Evolutionary conservation across 495 filamentous ascomycete species (phyloP), one percentile per base, ranked within the genome.

Genomic region (Penicillium flavigenum): DNA sequence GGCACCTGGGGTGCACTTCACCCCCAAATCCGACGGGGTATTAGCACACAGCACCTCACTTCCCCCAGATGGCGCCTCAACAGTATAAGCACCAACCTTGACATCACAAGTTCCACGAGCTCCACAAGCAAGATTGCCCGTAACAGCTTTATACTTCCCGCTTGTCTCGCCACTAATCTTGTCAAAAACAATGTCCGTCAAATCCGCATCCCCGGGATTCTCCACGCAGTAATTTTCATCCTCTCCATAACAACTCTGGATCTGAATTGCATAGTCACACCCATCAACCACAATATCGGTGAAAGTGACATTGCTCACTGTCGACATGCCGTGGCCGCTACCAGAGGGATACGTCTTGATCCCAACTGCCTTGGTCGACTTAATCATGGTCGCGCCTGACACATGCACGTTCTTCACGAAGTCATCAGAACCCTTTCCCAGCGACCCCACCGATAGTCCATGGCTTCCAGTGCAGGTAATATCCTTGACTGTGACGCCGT

Each of bases 261-360:
- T 78, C 61, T 79, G 76, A 54, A 78, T 65, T n/a, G 71, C 77
- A 53, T 79, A 80, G 41, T 77, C 75, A 43, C 68, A 73, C 22
- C 66, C 68, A 5, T 70, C 56, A 5, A 78, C 70, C 20, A 63
- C 66, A 34, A 80, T 59, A 9, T 61, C 68, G 3, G 61, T 67
- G 53, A 65, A 78, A 1, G 77, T 79, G 11, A 78, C 76, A 57
- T 78, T 79, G 9, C 54, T 63, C 19, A 78, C 74, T 0, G 70
- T 73, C 0, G 74, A 70, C 0, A 63, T 51, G 0, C 70, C 73
- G 61, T 75, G 69, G 14, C 59, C 63, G 5, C 63, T 66, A 7
- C 71, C 71, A 36, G 61, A 66, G 0, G 76, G 76, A 46, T 79
- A 79, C 0, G 72, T 65, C 56, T 79, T 79, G 43, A 79, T 76